Base-by-base conservation (phyloP, 2,329 filamentous ascomycete species). In the Ceratocystis variospora region DNA sequence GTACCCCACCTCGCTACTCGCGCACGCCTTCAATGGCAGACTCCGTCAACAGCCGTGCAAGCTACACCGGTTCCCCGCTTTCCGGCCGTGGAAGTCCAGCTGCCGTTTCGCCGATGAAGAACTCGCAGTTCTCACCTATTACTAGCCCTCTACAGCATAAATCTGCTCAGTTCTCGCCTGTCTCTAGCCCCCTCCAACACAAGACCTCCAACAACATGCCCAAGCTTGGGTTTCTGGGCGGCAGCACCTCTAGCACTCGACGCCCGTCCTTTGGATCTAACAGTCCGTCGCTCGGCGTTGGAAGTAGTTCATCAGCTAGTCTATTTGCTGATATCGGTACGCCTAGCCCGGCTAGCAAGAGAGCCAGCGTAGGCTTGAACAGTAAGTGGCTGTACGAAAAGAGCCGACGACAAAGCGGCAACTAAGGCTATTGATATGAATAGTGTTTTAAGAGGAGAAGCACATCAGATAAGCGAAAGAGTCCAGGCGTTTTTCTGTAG, bases 371-470 rank as follows among this genome's bases (percentile, higher is more conserved):
- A 64, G 85, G 86, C 0, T 73, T 96, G 73, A 96, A 93, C 76
- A 96, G 86, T 77, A 96, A 94, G 77, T 97, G 93, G 93, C 76
- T 96, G 68, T 97, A 96, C 73, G 90, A 96, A 75, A 89, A 86
- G 76, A 87, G 88, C 71, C 78, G 85, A 73, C 74, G 85, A 73
- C 77, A 81, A 70, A 79, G 78, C 10, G 79, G 74, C 66, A 72
- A 75, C 41, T 79, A 77, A 75, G 70, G 72, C 62, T 72, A 75
- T 61, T 77, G 55, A 73, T 15, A 28, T 12, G 48, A 31, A 31
- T n/a, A 57, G 37, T 41, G 10, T 15, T 41, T 41, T 12, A 41
- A 41, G 37, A 41, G 12, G 37, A 41, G 12, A 12, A 41, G 37
- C 10, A 15, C 37, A 41, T 15, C 15, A 15, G 8, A 31, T 57